Base-by-base conservation (phyloP, 257 asterid species). In the Agastache rugosa region DNA sequence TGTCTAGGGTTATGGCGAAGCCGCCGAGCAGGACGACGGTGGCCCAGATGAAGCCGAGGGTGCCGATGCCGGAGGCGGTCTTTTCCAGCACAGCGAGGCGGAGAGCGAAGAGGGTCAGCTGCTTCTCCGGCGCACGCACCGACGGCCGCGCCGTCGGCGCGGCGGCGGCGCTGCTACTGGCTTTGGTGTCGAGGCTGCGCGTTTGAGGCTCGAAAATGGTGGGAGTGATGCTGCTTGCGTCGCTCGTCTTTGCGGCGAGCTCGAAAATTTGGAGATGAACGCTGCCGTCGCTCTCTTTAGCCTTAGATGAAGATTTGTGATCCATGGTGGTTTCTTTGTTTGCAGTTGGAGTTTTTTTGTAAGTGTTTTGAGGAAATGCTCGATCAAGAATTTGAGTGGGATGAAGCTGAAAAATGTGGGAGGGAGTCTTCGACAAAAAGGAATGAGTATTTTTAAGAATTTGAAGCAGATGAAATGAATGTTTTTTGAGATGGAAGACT, bases 1-100 rank as follows among this genome's bases (percentile, higher is more conserved):
- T 81, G 8, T 84, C 89, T 0, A 95, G 80, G 5, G 97, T 87
- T 7, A 92, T 92, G 34, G 97, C 98, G 51, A 95, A 95, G 11
- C 97, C 99, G 6, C 99, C 99, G 6, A 95, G 97, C n/a, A 92
- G 75, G 20, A 95, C 97, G 1, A 95, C 98, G 0, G 99, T 95
- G 2, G 99, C 98, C 99, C 99, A 92, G 16, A 90, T 87, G 87
- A 95, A 95, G 12, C 96, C 92, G 1, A 95, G 89, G 1, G 99
- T 92, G 12, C 99, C 99, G 1, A 95, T 81, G 14, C 93, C 88
- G 3, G 96, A 90, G 3, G 99, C 98, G 3, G 96, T 78, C 48
- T 95, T 92, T 15, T 95, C 99, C 16, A 95, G 82, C 59, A 95
- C 92, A 0, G 99, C 98, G 0, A 92, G 87, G 62, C 97, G 90